These are phyloP conservation scores for Penicillium arizonense DNA, from an alignment of 495 filamentous ascomycete genomes.

Conservation along the genomic window DNA sequence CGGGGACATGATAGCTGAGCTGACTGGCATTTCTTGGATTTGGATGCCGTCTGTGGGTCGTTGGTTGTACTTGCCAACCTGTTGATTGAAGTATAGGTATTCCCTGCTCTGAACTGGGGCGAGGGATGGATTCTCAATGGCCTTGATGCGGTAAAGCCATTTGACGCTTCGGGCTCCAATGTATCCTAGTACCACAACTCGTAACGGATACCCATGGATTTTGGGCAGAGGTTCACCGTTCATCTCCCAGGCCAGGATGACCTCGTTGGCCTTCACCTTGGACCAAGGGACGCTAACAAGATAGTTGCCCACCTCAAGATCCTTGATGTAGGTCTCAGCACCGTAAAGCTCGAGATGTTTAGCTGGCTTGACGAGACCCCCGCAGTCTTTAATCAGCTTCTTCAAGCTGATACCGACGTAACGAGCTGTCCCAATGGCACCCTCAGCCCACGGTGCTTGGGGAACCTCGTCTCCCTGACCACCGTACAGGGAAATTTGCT, in stretches of 20 bases:
- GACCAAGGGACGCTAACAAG: conserved; percentile 60
- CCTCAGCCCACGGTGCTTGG: conserved; percentile 66
- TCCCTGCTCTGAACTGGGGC: conserved; percentile 45
- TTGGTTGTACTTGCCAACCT: conserved; percentile 32
- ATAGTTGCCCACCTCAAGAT: conserved; percentile 60
- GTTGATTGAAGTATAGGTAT: conserved; percentile 48
- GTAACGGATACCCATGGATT: conserved; percentile 63
- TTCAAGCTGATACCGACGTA: conserved; percentile 64
- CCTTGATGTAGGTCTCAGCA: conserved; percentile 68
- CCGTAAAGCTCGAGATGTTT: conserved; percentile 65
- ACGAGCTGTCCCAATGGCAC: conserved; percentile 63
- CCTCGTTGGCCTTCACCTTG: conserved; percentile 64
- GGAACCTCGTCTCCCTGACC: conserved; percentile 69
- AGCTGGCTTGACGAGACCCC: conserved; percentile 52
- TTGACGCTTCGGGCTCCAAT: conserved; percentile 48
- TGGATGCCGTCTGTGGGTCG: conserved; percentile 33
- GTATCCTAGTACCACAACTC: conserved; percentile 61
- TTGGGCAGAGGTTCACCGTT: conserved; percentile 64
- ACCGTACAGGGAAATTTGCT: conserved; percentile 61
- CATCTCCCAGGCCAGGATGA: conserved; percentile 70
- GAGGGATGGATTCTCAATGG: conserved; percentile 36
- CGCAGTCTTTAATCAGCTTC: conserved; percentile 65
- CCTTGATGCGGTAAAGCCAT: conserved; percentile 42
- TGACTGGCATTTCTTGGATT: conserved; percentile 53
- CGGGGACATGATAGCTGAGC: conserved; percentile 43